phyloP scores from a whole-genome alignment of 2,329 filamentous ascomycete genomes.

The Ramularia endophylla region DNA sequence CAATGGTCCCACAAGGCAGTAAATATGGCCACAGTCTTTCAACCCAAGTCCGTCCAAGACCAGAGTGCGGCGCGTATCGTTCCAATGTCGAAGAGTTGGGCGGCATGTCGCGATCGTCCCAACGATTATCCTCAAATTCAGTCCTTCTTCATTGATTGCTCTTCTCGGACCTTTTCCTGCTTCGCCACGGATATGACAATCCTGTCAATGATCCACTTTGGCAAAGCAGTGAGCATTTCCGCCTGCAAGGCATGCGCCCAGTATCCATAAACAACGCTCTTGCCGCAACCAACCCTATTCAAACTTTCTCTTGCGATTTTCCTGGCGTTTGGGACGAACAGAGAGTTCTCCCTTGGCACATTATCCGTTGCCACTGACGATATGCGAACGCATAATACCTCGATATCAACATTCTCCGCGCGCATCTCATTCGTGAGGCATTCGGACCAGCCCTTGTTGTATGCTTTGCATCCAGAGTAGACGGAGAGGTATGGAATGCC shows the following conservation, averaged over 20 bases:
- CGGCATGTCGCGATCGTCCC: no score
- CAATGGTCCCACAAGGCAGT: no score
- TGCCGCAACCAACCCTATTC: slow-evolving; percentile 20
- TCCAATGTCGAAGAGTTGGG: no score
- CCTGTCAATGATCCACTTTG: slow-evolving; percentile 9
- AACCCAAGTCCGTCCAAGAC: no score
- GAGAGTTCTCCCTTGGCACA: slow-evolving; percentile 7
- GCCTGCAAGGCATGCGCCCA: slow-evolving; percentile 24
- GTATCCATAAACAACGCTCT: slow-evolving; percentile 17
- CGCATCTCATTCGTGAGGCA: slow-evolving; percentile 40
- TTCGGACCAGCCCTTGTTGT: slow-evolving; percentile 37
- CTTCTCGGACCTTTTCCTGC: slow-evolving; percentile 10
- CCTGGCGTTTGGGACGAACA: slow-evolving; percentile 15
- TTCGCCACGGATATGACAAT: slow-evolving; percentile 8
- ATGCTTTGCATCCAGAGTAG: slow-evolving; percentile 46
- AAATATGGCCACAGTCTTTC: no score
- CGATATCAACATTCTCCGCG: slow-evolving; percentile 32
- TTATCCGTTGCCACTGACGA: slow-evolving; percentile 16
- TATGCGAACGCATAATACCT: slow-evolving; percentile 28
- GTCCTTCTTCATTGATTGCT: slow-evolving; percentile 4
- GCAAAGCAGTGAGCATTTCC: slow-evolving; percentile 14
- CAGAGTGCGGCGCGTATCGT: no score
- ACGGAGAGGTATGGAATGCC: slow-evolving; percentile 44
- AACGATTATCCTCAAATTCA: no score
- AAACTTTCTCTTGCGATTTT: slow-evolving; percentile 18